Percentiles rank a stretch among this genome's conserved stretches.
phyloP scores from a whole-genome alignment of 305 asterid genomes.

The Fraxinus paxiana region DNA sequence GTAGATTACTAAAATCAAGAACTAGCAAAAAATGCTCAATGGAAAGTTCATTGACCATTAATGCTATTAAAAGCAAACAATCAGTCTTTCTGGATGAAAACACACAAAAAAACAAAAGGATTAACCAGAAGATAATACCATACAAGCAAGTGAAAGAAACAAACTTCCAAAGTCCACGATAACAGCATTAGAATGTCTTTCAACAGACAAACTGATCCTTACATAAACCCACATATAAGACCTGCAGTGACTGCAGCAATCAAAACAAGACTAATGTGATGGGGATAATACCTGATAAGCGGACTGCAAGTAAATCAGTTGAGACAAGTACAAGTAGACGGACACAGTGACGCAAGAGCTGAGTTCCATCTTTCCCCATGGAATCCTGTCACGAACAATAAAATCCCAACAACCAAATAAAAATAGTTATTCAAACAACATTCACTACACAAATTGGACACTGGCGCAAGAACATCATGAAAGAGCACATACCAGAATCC shows the following conservation, averaged over 20 bases:
- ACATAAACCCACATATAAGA: background rate
- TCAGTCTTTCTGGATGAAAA: background rate
- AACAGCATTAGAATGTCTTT: background rate
- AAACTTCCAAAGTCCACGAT: background rate
- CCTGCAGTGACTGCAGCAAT: background rate
- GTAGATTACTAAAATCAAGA: conserved; percentile 13
- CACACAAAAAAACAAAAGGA: background rate
- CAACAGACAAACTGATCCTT: background rate
- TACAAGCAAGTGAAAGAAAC: background rate
- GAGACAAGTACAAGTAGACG: conserved; percentile 90
- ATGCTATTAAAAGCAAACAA: background rate
- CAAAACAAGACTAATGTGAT: background rate
- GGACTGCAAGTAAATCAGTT: conserved; percentile 85
- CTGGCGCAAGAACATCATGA: background rate
- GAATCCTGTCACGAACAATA: conserved; percentile 61
- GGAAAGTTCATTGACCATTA: background rate
- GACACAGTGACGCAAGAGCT: conserved; percentile 97
- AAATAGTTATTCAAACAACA: conserved; percentile 22
- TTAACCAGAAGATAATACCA: background rate
- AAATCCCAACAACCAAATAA: conserved; percentile 23
- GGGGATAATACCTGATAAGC: conserved; percentile 66
- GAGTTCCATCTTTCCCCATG: conserved; percentile 98
- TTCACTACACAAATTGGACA: conserved; percentile 8
- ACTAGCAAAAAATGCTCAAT: background rate
- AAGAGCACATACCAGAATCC: conserved; percentile 73